A percentile compares a stretch with the other conserved stretches of the same genome.
Conservation (phyloP, 176 grass and related monocot genomes). For the Zizania latifolia region DNA sequence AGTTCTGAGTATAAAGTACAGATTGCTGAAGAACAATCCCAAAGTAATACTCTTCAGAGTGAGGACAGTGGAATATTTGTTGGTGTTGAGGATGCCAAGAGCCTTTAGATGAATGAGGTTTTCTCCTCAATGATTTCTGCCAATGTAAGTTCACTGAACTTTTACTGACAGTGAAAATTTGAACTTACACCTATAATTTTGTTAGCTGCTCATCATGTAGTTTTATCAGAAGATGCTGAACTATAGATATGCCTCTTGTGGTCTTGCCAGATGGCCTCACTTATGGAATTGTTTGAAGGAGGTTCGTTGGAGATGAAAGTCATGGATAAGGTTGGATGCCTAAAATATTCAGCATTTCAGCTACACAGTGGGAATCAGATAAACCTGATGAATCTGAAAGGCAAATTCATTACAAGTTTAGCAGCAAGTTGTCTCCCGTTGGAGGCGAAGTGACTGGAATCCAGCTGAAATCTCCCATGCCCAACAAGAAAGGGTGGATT, state of each 20-base stretch:
- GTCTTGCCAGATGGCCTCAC: constrained; percentile 51
- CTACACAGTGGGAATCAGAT: constrained; percentile 67
- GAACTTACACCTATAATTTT: constrained; percentile 13
- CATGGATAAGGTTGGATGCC: constrained; percentile 81
- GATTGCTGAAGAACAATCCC: constrained; percentile 75
- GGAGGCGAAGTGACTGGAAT: constrained; percentile 73
- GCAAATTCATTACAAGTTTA: constrained; percentile 71
- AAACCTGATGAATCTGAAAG: constrained; percentile 59
- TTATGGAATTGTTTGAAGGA: constrained; percentile 75
- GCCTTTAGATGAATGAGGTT: constrained; percentile 56
- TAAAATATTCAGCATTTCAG: constrained; percentile 60
- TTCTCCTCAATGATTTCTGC: constrained; percentile 45
- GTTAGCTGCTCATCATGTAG: background rate
- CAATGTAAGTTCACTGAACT: constrained; percentile 47
- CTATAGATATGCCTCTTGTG: no score
- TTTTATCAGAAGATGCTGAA: constrained; percentile 23
- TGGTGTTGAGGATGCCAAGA: constrained; percentile 64
- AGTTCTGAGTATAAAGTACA: constrained; percentile 65
- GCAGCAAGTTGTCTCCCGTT: constrained; percentile 60
- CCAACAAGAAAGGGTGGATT: constrained; percentile 75
- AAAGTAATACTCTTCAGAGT: constrained; percentile 41
- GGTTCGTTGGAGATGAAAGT: constrained; percentile 67
- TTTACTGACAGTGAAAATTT: background rate
- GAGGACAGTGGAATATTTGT: constrained; percentile 75
- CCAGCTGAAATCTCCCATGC: constrained; percentile 69